Evolutionary conservation across 2,329 filamentous ascomycete species (phyloP).

Genomic region (Fusarium lateritium): DNA sequence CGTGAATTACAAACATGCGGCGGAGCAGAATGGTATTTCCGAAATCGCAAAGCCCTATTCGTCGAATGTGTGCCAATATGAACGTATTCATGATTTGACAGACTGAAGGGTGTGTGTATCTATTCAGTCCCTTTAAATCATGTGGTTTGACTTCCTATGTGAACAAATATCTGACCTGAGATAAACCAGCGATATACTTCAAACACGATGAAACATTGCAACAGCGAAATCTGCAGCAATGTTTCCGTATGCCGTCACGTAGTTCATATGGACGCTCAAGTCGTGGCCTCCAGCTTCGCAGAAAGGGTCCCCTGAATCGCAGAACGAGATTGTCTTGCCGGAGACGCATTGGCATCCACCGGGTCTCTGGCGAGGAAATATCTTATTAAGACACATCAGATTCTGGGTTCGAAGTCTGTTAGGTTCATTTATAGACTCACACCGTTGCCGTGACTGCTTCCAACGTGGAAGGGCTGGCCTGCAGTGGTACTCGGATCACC

Average conservation of each 20-base stretch:
- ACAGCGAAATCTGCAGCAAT: conserved; percentile 31
- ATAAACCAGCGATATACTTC: neutral
- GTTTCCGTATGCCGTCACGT: conserved; percentile 33
- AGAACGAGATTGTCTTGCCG: conserved; percentile 35
- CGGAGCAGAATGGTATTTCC: no score
- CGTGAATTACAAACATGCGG: no score
- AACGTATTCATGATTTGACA: no score
- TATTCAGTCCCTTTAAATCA: no score
- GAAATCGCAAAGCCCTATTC: no score
- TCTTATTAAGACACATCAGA: neutral
- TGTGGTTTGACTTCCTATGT: no score
- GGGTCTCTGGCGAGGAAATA: conserved; percentile 38
- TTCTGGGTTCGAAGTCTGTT: rapidly evolving
- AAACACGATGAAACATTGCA: conserved; percentile 18
- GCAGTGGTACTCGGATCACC: conserved; percentile 45
- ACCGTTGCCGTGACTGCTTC: conserved; percentile 36
- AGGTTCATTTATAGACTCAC: conserved; percentile 17
- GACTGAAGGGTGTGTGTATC: no score
- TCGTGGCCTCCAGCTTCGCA: conserved; percentile 39
- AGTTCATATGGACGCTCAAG: conserved; percentile 41
- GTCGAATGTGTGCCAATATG: no score
- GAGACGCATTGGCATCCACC: conserved; percentile 30
- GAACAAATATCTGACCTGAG: no score
- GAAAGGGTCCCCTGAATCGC: conserved; percentile 41
- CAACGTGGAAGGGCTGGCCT: conserved; percentile 36